Evolutionary conservation across 495 filamentous ascomycete species (phyloP).

Genomic region (Filosporella fistucella): DNA sequence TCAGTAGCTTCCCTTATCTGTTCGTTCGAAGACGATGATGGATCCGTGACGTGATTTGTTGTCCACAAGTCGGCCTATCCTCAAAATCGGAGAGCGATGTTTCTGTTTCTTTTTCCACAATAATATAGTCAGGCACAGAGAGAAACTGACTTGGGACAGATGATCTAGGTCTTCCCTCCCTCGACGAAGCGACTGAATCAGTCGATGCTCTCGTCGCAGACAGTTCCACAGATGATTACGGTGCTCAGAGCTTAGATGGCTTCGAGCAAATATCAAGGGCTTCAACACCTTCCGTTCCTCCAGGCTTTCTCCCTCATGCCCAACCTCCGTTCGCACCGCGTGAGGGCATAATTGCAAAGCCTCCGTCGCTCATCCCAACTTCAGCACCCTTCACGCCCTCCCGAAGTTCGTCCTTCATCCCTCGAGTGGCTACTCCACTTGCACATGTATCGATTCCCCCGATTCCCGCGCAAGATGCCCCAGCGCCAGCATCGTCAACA

Average conservation of each 20-base stretch:
- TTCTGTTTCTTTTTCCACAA: conserved; percentile 14
- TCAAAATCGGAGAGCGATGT: conserved; percentile 9
- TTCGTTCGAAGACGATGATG: conserved; percentile 51
- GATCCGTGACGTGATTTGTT: conserved; percentile 40
- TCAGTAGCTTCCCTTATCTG: conserved; percentile 31
- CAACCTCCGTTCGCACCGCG: conserved; percentile 42
- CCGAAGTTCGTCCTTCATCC: conserved; percentile 11
- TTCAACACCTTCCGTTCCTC: conserved; percentile 58
- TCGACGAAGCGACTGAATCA: conserved; percentile 47
- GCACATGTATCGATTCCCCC: conserved; percentile 16
- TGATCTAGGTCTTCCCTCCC: conserved; percentile 33
- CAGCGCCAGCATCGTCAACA: background rate
- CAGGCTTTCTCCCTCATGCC: conserved; percentile 56
- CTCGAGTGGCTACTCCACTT: conserved; percentile 22
- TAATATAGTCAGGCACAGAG: background rate
- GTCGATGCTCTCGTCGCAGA: conserved; percentile 56
- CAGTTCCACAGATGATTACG: conserved; percentile 29
- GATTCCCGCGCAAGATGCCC: conserved; percentile 1
- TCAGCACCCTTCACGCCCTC: conserved; percentile 23
- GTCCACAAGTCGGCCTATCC: background rate
- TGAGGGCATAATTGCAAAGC: conserved; percentile 25
- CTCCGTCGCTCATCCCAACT: conserved; percentile 17
- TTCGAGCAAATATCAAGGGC: conserved; percentile 43
- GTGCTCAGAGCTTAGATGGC: conserved; percentile 14
- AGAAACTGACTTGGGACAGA: conserved; percentile 19